Percentiles rank a stretch among this genome's conserved stretches.
Conservation (phyloP, 1,284 basidiomycete species). For the Moesziomyces sp. region DNA sequence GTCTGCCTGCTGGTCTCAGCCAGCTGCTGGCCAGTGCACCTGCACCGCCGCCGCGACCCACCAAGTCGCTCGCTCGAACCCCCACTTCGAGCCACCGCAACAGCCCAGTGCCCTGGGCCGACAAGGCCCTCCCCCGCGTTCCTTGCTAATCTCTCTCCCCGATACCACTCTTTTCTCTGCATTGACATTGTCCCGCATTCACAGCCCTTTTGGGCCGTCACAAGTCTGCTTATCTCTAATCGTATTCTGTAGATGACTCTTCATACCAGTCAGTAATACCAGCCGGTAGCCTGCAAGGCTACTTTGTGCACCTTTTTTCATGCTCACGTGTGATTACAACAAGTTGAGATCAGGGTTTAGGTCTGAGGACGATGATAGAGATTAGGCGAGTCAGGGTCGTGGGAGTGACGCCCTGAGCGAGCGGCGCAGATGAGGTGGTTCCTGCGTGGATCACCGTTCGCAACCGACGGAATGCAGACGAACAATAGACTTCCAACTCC, state of each 20-base stretch:
- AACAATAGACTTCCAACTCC: not conserved
- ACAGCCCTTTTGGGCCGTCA: not conserved
- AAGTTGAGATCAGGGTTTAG: not conserved
- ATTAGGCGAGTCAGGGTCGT: conserved; percentile 10
- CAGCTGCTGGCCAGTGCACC: conserved; percentile 1
- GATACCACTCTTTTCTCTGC: conserved; percentile 1
- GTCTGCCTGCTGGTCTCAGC: conserved; percentile 12
- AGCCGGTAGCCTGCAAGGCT: not conserved
- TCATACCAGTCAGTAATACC: not conserved
- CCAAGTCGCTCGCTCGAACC: conserved; percentile 15
- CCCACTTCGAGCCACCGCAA: conserved; percentile 18
- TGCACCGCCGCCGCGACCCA: conserved; percentile 13
- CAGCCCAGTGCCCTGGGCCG: conserved; percentile 12
- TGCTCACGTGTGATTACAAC: too few species aligned
- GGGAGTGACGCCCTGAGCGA: not conserved
- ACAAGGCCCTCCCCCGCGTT: conserved; percentile 21
- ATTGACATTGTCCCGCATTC: not conserved
- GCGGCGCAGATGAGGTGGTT: not conserved
- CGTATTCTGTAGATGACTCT: not conserved
- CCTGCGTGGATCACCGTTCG: conserved; percentile 1
- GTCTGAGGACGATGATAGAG: not conserved
- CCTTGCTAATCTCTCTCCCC: conserved; percentile 17
- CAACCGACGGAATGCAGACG: not conserved
- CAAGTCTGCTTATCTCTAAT: not conserved
- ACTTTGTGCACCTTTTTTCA: too few species aligned